phyloP scores from a whole-genome alignment of 768 basidiomycete genomes.

The Porpolomopsis calyptriformis region DNA sequence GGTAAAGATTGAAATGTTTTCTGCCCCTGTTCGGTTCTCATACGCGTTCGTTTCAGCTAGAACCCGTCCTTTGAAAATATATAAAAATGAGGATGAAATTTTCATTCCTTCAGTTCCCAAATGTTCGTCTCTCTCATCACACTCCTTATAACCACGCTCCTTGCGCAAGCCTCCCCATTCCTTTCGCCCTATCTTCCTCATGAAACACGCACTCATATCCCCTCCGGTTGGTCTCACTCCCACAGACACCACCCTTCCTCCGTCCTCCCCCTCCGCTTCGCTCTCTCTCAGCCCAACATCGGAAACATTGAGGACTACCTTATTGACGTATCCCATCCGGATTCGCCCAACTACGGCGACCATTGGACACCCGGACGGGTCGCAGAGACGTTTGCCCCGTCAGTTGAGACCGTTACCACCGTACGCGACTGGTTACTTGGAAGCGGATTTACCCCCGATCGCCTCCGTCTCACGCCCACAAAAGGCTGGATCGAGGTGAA shows the following conservation, averaged over 20 bases:
- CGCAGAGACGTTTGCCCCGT: slow-evolving; percentile 36
- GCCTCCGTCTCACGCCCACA: slow-evolving; percentile 28
- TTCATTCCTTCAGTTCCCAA: no score
- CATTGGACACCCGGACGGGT: slow-evolving; percentile 38
- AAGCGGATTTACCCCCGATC: slow-evolving; percentile 28
- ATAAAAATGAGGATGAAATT: no score
- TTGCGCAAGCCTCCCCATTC: not conserved
- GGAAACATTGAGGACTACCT: slow-evolving; percentile 36
- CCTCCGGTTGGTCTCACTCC: slow-evolving; percentile 31
- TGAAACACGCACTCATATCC: slow-evolving; percentile 28
- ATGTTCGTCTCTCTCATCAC: no score
- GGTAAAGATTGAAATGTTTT: no score
- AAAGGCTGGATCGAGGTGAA: slow-evolving; percentile 33
- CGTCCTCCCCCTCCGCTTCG: slow-evolving; percentile 39
- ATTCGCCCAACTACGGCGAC: slow-evolving; percentile 38
- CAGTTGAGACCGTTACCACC: slow-evolving; percentile 27
- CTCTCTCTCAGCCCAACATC: slow-evolving; percentile 37
- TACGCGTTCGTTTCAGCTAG: no score
- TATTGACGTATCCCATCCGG: slow-evolving; percentile 39
- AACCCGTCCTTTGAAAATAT: no score
- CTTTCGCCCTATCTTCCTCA: slow-evolving; percentile 32
- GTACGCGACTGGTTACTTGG: slow-evolving; percentile 35
- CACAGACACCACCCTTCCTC: slow-evolving; percentile 25
- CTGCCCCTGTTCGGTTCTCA: no score
- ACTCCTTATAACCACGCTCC: not conserved